A percentile compares a stretch with the other conserved stretches of the same genome.
These are phyloP conservation scores for Rhododendron griersonianum DNA, from an alignment of 148 eudicot species.

Conservation along the genomic window DNA sequence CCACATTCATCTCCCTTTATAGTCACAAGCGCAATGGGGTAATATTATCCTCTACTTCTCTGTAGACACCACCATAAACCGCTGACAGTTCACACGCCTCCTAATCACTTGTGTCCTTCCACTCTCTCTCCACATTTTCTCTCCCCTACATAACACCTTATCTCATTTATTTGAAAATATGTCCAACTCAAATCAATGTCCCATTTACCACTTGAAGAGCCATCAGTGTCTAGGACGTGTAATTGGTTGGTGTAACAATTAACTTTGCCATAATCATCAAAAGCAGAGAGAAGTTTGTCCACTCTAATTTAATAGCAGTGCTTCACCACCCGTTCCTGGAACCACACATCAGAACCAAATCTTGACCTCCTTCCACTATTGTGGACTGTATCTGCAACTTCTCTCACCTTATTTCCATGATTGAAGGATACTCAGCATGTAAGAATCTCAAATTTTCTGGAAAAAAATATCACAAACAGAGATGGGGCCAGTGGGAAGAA, in stretches of 20 bases:
- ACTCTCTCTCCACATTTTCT: no score
- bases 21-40: no score
- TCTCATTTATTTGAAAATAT: no score
- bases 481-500: background rate
- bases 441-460: background rate
- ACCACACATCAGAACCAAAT: background rate
- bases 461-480: background rate
- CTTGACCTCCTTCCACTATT: background rate
- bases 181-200: no score
- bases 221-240: background rate
- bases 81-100: no score
- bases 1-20: no score
- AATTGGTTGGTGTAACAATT: background rate
- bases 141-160: no score
- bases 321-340: background rate
- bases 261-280: background rate
- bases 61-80: no score
- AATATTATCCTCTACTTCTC: no score
- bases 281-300: background rate
- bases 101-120: no score
- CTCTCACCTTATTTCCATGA: background rate
- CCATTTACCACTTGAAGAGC: background rate
- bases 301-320: background rate
- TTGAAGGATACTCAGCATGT: background rate
- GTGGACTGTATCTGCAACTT: background rate